Percentiles rank a stretch among this genome's conserved stretches.
Conservation (phyloP, 1,284 basidiomycete genomes). For the Tilletia indica region DNA sequence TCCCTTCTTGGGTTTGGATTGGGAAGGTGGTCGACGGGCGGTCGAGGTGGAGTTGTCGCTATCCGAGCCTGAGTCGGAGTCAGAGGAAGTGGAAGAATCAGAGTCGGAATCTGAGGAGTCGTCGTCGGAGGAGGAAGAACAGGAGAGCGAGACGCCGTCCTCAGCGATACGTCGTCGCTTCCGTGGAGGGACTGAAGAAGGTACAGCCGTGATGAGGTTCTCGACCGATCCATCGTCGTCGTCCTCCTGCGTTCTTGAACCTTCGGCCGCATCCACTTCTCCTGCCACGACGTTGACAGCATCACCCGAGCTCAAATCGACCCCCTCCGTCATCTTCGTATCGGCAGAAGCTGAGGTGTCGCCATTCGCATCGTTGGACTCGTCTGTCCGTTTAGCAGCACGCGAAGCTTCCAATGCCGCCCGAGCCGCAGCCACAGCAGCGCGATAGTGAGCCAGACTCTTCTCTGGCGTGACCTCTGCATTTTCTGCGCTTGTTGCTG, state of each 20-base stretch:
- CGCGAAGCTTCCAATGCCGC: constrained; percentile 6
- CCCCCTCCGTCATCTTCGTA: not conserved
- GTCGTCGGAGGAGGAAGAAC: constrained; percentile 18
- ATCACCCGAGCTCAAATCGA: not conserved
- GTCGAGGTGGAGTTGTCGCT: not conserved
- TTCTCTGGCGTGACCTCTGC: not conserved
- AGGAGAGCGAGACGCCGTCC: constrained; percentile 16
- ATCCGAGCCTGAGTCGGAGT: constrained; percentile 18
- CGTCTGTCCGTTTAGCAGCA: not conserved
- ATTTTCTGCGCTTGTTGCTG: not conserved
- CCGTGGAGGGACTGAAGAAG: not conserved
- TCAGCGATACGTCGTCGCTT: not conserved
- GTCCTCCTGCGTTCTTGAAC: not conserved
- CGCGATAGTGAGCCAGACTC: constrained; percentile 13
- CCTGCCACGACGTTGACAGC: not conserved
- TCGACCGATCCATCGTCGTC: not conserved
- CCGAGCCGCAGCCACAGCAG: constrained; percentile 1
- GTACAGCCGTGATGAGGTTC: no score
- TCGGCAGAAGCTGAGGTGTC: not conserved
- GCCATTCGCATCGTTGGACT: no score
- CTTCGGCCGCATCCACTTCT: not conserved
- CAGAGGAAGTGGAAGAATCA: constrained; percentile 3
- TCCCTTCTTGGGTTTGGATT: not conserved
- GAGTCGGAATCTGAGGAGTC: constrained; percentile 19
- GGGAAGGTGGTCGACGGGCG: not conserved